A percentile compares a stretch with the other conserved stretches of the same genome.
phyloP scores from a whole-genome alignment of 352 stramenopile genomes.

The Proteromonas lacertae region DNA sequence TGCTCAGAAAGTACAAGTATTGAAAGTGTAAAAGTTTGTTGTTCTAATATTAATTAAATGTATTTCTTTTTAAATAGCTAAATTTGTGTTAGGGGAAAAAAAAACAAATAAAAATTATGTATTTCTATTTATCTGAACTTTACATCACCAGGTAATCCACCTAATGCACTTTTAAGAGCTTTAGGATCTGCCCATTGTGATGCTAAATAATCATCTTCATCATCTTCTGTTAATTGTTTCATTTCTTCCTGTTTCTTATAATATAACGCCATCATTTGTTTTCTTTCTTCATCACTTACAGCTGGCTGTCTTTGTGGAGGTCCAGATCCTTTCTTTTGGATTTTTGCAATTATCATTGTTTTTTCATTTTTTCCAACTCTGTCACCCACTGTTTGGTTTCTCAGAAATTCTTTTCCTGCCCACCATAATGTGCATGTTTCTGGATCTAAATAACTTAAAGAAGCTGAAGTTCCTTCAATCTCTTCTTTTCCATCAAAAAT shows the following conservation, averaged over 20 bases:
- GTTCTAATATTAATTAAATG: too few species aligned
- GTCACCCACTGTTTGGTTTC: slow-evolving; percentile 19
- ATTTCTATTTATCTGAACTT: too few species aligned
- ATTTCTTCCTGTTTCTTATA: slow-evolving; percentile 33
- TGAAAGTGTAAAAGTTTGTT: slow-evolving; percentile 17
- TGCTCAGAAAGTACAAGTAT: slow-evolving; percentile 66
- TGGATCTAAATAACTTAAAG: slow-evolving; percentile 29
- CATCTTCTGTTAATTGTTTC: slow-evolving; percentile 18
- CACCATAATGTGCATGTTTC: slow-evolving; percentile 61
- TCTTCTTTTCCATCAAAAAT: slow-evolving; percentile 28
- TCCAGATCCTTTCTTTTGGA: slow-evolving; percentile 44
- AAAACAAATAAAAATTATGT: too few species aligned
- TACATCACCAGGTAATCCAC: neutral
- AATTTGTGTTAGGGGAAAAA: too few species aligned
- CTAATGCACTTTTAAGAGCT: slow-evolving; percentile 26
- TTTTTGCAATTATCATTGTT: slow-evolving; percentile 40
- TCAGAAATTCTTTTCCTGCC: slow-evolving; percentile 29
- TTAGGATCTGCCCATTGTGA: slow-evolving; percentile 63
- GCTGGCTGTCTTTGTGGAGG: slow-evolving; percentile 27
- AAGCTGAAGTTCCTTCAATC: slow-evolving; percentile 19
- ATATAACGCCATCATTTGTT: slow-evolving; percentile 84
- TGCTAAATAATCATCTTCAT: slow-evolving; percentile 71
- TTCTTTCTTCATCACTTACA: slow-evolving; percentile 63
- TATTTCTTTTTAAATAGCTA: too few species aligned
- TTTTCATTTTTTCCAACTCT: slow-evolving; percentile 78